Evolutionary conservation across 768 basidiomycete genomes (phyloP).

Genomic region (Boletus rufocinnamomeus): DNA sequence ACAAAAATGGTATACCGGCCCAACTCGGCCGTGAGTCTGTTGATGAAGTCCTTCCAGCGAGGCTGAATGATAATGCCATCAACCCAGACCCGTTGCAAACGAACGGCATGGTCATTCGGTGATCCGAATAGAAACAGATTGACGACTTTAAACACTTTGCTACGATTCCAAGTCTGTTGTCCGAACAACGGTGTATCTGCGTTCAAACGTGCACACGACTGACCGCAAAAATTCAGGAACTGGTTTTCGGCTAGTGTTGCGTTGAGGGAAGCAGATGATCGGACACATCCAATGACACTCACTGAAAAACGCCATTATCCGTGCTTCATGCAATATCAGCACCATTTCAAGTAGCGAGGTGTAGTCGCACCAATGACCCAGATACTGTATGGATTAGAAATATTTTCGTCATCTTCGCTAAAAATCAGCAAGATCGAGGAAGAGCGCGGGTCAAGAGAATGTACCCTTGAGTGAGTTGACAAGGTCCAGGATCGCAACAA

Average conservation of each 20-base stretch:
- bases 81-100: slow-evolving; percentile 19
- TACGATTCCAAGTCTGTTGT: slow-evolving; percentile 11
- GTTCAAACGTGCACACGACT: slow-evolving; percentile 13
- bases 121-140: slow-evolving; percentile 8
- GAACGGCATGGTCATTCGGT: slow-evolving; percentile 10
- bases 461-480: slow-evolving; percentile 18
- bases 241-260: slow-evolving; percentile 11
- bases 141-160: neutral
- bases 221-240: slow-evolving; percentile 18
- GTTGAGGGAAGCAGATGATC: neutral
- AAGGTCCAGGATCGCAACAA: slow-evolving; percentile 15
- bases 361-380: slow-evolving; percentile 16
- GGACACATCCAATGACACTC: neutral
- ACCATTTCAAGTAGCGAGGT: neutral
- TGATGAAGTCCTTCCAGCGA: slow-evolving; percentile 16
- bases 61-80: slow-evolving; percentile 15
- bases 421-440: neutral
- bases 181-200: slow-evolving; percentile 11
- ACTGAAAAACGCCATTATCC: slow-evolving; percentile 19
- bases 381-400: slow-evolving; percentile 8
- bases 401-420: neutral
- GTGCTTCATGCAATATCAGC: slow-evolving; percentile 10
- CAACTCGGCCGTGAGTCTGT: slow-evolving; percentile 6
- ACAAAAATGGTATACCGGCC: slow-evolving; percentile 18
- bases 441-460: too few species aligned